phyloP scores from a whole-genome alignment of 371 early-diverging fungal genomes.

The Circinella minor region DNA sequence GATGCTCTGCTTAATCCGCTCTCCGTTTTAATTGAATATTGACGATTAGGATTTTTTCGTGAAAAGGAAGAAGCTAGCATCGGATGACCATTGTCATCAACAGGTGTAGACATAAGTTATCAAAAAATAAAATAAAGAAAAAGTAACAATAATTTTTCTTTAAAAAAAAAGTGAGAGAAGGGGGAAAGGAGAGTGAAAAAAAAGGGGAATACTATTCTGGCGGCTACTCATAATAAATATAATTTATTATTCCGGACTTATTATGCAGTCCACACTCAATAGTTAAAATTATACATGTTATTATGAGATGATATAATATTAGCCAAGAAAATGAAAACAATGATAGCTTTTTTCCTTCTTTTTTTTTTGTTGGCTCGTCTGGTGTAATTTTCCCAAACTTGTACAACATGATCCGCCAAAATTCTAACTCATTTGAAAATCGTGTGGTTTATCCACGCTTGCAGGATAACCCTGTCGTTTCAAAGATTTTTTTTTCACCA shows the following conservation, averaged over 20 bases:
- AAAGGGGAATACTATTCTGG: neutral
- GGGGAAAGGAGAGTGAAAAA: neutral
- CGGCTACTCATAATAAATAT: too few relatives aligned
- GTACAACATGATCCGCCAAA: constrained; percentile 11
- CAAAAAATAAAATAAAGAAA: constrained; percentile 11
- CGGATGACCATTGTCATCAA: constrained; percentile 23
- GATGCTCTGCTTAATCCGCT: constrained; percentile 19
- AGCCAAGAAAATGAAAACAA: too few relatives aligned
- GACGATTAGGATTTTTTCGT: constrained; percentile 11
- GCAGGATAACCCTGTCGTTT: too few relatives aligned
- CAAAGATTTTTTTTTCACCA: too few relatives aligned
- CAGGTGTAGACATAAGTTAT: constrained; percentile 10
- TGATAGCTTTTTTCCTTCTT: too few relatives aligned
- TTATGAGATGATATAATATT: too few relatives aligned
- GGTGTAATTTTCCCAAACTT: neutral
- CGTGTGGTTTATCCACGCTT: neutral
- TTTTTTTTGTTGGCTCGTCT: too few relatives aligned
- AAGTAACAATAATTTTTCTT: neutral
- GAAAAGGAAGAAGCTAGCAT: constrained; percentile 1
- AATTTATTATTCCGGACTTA: too few relatives aligned
- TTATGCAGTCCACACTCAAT: too few relatives aligned
- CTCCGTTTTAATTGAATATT: neutral
- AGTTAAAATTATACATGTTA: too few relatives aligned
- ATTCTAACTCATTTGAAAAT: too few relatives aligned
- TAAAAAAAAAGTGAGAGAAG: constrained; percentile 6